Conservation (phyloP, 352 stramenopile genomes). For the Globisporangium orthogonon region DNA sequence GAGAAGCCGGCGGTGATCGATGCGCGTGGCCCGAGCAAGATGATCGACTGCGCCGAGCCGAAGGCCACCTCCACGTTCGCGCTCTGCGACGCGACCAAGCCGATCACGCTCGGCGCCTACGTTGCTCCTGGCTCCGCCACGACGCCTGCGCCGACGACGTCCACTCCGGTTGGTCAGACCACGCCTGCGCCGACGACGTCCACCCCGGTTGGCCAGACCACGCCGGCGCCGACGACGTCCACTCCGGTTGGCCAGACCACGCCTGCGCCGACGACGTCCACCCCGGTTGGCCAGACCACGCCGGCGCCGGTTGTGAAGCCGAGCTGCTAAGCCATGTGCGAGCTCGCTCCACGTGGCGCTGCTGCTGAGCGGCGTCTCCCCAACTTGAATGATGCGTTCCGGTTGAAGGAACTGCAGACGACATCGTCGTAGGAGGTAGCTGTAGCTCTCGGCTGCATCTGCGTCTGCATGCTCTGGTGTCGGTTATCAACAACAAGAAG, state of each 20-base stretch:
- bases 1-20: constrained; percentile 12
- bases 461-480: no score
- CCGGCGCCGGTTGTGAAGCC: no score
- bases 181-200: not conserved
- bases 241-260: not conserved
- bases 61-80: constrained; percentile 11
- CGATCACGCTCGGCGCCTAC: constrained; percentile 19
- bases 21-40: constrained; percentile 6
- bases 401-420: no score
- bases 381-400: constrained; percentile 1
- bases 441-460: no score
- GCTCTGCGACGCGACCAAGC: constrained; percentile 14
- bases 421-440: no score
- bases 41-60: constrained; percentile 15
- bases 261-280: not conserved
- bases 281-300: not conserved
- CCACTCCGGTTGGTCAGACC: not conserved
- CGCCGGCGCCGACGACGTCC: not conserved
- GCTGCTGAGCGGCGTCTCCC: not conserved
- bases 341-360: no score
- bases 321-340: no score
- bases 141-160: not conserved
- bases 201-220: not conserved
- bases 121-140: not conserved
- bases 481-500: no score